Conservation (phyloP, 2,329 filamentous ascomycete species). For the Fusarium sterilihyphosum region DNA sequence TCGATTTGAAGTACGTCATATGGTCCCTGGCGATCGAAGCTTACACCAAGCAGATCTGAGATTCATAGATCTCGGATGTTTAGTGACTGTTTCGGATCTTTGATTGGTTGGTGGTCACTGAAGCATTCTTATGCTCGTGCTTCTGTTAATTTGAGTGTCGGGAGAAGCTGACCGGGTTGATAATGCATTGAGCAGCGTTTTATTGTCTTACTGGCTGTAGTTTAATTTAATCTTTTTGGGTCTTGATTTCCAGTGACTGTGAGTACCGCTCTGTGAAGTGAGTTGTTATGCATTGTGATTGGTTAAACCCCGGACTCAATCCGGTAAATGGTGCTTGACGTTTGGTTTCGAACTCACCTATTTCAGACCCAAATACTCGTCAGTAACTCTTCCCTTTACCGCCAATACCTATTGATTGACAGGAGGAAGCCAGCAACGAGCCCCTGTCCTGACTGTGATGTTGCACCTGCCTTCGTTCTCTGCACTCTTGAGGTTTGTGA, state of each 20-base stretch:
- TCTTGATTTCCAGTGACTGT: too few relatives aligned
- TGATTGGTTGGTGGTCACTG: constrained; percentile 9
- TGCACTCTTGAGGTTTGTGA: constrained; percentile 4
- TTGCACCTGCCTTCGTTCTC: background rate
- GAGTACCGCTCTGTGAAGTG: background rate
- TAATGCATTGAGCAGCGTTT: background rate
- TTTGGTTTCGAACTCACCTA: background rate
- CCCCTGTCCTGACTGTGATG: background rate
- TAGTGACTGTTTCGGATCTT: background rate
- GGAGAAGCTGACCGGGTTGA: background rate
- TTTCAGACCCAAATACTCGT: background rate
- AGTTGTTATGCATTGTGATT: background rate
- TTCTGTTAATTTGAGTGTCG: background rate
- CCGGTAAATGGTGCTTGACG: background rate
- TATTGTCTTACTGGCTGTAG: background rate
- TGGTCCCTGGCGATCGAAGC: constrained; percentile 45
- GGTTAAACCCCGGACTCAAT: background rate
- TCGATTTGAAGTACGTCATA: constrained; percentile 48
- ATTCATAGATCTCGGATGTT: constrained; percentile 13
- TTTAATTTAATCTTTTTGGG: background rate
- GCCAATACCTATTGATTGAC: background rate
- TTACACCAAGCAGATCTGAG: constrained; percentile 35
- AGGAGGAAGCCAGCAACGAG: background rate
- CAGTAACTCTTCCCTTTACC: background rate
- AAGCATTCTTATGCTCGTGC: background rate